Percentiles rank a stretch among this genome's conserved stretches.
phyloP scores from a whole-genome alignment of 2,329 filamentous ascomycete genomes.

The Aspergillus tanneri region DNA sequence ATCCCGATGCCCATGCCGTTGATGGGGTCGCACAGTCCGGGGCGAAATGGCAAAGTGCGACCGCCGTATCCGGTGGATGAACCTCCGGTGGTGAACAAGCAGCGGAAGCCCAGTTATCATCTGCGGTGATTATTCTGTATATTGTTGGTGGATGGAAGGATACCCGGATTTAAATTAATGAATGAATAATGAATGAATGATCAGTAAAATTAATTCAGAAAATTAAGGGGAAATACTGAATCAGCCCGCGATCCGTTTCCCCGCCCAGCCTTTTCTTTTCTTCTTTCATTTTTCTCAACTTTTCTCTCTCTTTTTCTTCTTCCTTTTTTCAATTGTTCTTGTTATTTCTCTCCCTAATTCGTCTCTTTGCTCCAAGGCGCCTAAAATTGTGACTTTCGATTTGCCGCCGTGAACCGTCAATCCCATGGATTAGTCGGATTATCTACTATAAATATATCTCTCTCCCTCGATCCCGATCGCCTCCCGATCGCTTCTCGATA shows the following conservation, averaged over 20 bases:
- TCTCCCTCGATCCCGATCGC: neutral
- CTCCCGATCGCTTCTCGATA: neutral
- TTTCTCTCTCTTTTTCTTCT: neutral
- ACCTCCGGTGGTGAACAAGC: slow-evolving; percentile 80
- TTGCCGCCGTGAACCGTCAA: neutral
- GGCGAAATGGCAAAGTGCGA: slow-evolving; percentile 25
- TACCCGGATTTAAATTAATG: neutral
- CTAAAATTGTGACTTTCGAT: too few relatives aligned
- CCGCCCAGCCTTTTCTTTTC: neutral
- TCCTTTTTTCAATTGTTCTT: neutral
- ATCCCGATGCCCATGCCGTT: slow-evolving; percentile 40
- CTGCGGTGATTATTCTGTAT: slow-evolving; percentile 40
- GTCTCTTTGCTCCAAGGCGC: too few relatives aligned
- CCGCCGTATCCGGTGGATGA: slow-evolving; percentile 81
- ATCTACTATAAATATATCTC: neutral
- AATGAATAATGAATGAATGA: neutral
- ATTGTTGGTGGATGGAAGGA: too few relatives aligned
- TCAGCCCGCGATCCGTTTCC: too few relatives aligned
- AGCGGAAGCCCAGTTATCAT: slow-evolving; percentile 75
- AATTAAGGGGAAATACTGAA: too few relatives aligned
- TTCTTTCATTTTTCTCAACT: neutral
- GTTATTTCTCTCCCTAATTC: too few relatives aligned
- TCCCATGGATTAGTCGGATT: neutral
- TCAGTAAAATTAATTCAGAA: neutral
- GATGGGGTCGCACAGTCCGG: slow-evolving; percentile 19